These are phyloP conservation scores for Zea luxurians DNA, from an alignment of 176 grass and related monocot genomes.

Conservation along the genomic window DNA sequence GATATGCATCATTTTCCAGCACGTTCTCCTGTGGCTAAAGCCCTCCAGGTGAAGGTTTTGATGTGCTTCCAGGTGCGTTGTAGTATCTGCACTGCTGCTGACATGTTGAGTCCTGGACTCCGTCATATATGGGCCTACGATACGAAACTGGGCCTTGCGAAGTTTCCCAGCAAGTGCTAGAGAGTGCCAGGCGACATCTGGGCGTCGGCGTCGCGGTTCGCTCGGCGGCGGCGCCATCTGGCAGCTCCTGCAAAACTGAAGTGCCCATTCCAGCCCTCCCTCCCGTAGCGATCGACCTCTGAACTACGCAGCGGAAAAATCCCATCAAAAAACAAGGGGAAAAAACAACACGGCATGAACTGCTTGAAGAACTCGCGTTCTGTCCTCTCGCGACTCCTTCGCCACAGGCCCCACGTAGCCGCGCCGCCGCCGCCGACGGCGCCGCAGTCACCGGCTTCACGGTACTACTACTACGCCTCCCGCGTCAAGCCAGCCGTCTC, in stretches of 20 bases:
- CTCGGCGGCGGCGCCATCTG: slow-evolving; percentile 15
- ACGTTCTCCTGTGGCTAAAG: too few species aligned
- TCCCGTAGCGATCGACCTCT: slow-evolving; percentile 22
- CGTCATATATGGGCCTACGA: not conserved
- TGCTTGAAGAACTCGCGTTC: slow-evolving; percentile 47
- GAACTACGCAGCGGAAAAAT: slow-evolving; percentile 9
- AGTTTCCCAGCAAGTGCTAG: not conserved
- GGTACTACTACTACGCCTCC: slow-evolving; percentile 27
- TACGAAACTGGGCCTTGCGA: not conserved
- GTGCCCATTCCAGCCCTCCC: not conserved
- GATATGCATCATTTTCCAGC: too few species aligned
- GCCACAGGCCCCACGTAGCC: slow-evolving; percentile 7
- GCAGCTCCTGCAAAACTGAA: not conserved
- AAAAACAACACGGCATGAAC: slow-evolving; percentile 37
- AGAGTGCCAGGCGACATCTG: not conserved
- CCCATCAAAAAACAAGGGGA: not conserved
- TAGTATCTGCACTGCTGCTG: too few species aligned
- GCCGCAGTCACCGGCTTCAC: not conserved
- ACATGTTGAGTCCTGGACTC: not conserved
- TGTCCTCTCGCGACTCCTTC: slow-evolving; percentile 43
- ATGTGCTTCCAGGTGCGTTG: too few species aligned
- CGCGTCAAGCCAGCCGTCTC: slow-evolving; percentile 25
- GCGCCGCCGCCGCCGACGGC: not conserved
- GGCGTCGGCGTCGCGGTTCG: too few species aligned
- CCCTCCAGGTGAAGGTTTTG: too few species aligned